Percentiles rank a stretch among this genome's conserved stretches.
Evolutionary conservation across 108 stramenopile genomes (phyloP).

Genomic region (Pseudonitzschia pungens): DNA sequence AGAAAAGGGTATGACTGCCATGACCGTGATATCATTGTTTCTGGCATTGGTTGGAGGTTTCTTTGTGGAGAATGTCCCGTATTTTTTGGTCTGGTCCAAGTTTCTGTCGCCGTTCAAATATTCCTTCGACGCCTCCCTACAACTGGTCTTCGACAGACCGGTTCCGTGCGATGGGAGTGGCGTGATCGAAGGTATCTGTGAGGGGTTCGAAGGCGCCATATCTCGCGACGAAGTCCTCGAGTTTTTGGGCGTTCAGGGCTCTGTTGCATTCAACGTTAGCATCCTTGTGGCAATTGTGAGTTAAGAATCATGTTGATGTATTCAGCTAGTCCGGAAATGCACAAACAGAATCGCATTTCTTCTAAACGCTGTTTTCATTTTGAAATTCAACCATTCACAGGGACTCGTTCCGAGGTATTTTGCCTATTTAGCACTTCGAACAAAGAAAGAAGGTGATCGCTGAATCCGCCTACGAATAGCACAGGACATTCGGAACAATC

Average conservation of each 20-base stretch:
- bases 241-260: constrained; percentile 57
- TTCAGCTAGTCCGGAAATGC: too few relatives aligned
- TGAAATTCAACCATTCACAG: not conserved
- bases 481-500: not conserved
- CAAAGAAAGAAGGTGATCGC: constrained; percentile 32
- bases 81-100: constrained; percentile 51
- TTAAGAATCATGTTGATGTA: not conserved
- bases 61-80: constrained; percentile 59
- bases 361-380: too few relatives aligned
- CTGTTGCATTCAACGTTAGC: constrained; percentile 61
- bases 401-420: constrained; percentile 49
- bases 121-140: constrained; percentile 54
- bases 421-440: constrained; percentile 58
- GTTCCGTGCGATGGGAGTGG: constrained; percentile 71
- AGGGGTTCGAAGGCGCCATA: not conserved
- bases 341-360: too few relatives aligned
- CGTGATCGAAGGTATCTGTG: constrained; percentile 21
- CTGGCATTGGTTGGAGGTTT: constrained; percentile 69
- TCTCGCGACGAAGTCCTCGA: constrained; percentile 45
- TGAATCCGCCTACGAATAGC: constrained; percentile 12
- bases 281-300: constrained; percentile 48
- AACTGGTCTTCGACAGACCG: constrained; percentile 51
- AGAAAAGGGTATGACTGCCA: constrained; percentile 53
- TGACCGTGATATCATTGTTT: constrained; percentile 49
- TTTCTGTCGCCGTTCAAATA: constrained; percentile 74